phyloP scores from a whole-genome alignment of 257 asterid species.

The Nyctanthes arbortristis region DNA sequence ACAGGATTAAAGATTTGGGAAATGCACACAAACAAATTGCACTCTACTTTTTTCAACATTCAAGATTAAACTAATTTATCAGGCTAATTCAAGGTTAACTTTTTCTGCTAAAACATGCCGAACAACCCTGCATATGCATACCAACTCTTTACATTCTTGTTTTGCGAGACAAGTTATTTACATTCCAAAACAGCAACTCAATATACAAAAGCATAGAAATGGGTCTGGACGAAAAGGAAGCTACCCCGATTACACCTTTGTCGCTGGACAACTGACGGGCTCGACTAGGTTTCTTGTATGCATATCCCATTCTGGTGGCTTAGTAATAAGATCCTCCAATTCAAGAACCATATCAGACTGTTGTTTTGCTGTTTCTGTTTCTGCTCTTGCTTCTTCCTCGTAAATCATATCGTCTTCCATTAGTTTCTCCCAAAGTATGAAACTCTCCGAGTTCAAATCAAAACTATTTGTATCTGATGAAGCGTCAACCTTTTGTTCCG shows the following conservation, averaged over 20 bases:
- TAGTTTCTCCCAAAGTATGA: constrained; percentile 84
- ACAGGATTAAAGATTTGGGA: no score
- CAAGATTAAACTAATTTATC: no score
- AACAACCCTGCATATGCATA: background rate
- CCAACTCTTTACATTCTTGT: background rate
- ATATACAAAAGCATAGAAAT: background rate
- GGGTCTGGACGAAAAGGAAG: background rate
- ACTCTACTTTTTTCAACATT: no score
- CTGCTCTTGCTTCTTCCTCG: constrained; percentile 37
- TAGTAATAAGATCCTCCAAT: constrained; percentile 30
- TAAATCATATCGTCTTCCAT: constrained; percentile 91
- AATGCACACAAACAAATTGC: no score
- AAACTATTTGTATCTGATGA: constrained; percentile 22
- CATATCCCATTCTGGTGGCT: constrained; percentile 23
- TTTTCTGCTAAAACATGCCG: background rate
- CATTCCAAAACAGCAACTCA: background rate
- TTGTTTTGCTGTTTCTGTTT: constrained; percentile 5
- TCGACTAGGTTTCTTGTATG: background rate
- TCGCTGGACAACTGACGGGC: constrained; percentile 12
- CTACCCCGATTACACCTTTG: background rate
- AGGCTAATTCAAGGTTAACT: background rate
- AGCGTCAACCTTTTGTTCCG: constrained; percentile 28
- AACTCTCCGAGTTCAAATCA: constrained; percentile 51
- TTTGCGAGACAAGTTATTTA: background rate
- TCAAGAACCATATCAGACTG: constrained; percentile 38